Percentiles rank a stretch among this genome's conserved stretches.
phyloP scores from a whole-genome alignment of 2,329 filamentous ascomycete species.

The Achaetomium macrosporum region DNA sequence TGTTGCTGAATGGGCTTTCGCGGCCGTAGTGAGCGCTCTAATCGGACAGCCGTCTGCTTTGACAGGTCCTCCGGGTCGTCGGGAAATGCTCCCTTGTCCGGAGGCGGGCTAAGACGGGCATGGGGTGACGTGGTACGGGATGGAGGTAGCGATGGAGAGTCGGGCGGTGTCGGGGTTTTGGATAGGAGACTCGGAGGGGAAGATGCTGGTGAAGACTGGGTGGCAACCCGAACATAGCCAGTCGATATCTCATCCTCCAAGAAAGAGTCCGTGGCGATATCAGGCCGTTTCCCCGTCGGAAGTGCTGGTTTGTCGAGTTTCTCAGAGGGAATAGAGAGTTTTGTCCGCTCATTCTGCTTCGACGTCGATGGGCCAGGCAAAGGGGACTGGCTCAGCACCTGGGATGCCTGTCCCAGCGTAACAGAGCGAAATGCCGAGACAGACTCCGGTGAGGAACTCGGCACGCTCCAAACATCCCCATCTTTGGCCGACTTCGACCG shows the following conservation, averaged over 20 bases:
- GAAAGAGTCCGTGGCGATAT: neutral
- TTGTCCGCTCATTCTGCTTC: neutral
- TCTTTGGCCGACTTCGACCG: neutral
- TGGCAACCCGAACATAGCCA: slow-evolving; percentile 32
- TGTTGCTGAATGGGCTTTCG: slow-evolving; percentile 57
- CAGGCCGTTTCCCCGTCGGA: neutral
- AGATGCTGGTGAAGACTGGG: neutral
- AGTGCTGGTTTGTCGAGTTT: neutral
- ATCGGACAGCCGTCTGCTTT: slow-evolving; percentile 28
- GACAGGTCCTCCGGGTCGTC: slow-evolving; percentile 13
- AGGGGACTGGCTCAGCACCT: slow-evolving; percentile 7
- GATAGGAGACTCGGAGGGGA: slow-evolving; percentile 17
- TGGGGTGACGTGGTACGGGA: neutral
- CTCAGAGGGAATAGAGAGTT: neutral
- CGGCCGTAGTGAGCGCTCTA: slow-evolving; percentile 49
- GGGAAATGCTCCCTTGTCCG: neutral
- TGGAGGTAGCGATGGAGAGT: slow-evolving; percentile 23
- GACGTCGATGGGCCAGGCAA: slow-evolving; percentile 1
- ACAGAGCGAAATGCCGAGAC: neutral
- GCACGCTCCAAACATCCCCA: slow-evolving; percentile 20
- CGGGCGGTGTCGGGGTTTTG: slow-evolving; percentile 18
- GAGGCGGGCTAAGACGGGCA: neutral
- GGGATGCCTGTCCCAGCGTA: slow-evolving; percentile 1
- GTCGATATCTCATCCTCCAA: slow-evolving; percentile 33
- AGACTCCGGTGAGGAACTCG: slow-evolving; percentile 13